Evolutionary conservation across 371 early-diverging fungal species (phyloP).

Genomic region (Rhizomucor miehei): DNA sequence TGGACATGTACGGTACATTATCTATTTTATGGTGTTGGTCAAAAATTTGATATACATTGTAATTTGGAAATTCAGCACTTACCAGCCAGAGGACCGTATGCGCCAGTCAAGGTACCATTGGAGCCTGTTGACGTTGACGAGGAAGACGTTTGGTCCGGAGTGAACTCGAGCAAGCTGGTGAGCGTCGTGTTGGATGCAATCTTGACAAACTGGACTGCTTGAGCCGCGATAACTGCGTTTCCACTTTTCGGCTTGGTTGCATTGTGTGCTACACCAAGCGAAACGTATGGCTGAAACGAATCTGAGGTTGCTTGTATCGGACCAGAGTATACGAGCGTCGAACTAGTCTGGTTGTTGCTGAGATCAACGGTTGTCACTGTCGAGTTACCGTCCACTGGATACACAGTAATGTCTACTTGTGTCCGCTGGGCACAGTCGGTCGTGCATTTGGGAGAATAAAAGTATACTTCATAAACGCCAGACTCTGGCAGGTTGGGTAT

Average conservation of each 20-base stretch:
- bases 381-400: conserved; percentile 12
- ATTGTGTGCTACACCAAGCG: conserved; percentile 28
- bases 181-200: conserved; percentile 28
- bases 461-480: conserved; percentile 61
- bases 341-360: conserved; percentile 22
- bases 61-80: background rate
- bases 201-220: conserved; percentile 57
- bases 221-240: conserved; percentile 38
- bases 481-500: conserved; percentile 61
- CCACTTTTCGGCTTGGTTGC: conserved; percentile 17
- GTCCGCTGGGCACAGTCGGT: conserved; percentile 48
- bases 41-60: no score
- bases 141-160: background rate
- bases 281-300: conserved; percentile 49
- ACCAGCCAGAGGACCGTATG: conserved; percentile 10
- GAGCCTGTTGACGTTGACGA: background rate
- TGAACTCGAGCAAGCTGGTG: conserved; percentile 32
- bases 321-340: conserved; percentile 44
- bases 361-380: conserved; percentile 11
- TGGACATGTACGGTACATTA: conserved; percentile 38
- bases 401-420: conserved; percentile 32
- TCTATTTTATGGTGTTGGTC: conserved; percentile 15
- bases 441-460: conserved; percentile 62
- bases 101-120: conserved; percentile 6
- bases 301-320: conserved; percentile 38